Percentiles rank a stretch among this genome's conserved stretches.
Conservation (phyloP, 352 stramenopile species). For the Phytopythium ostracodes region DNA sequence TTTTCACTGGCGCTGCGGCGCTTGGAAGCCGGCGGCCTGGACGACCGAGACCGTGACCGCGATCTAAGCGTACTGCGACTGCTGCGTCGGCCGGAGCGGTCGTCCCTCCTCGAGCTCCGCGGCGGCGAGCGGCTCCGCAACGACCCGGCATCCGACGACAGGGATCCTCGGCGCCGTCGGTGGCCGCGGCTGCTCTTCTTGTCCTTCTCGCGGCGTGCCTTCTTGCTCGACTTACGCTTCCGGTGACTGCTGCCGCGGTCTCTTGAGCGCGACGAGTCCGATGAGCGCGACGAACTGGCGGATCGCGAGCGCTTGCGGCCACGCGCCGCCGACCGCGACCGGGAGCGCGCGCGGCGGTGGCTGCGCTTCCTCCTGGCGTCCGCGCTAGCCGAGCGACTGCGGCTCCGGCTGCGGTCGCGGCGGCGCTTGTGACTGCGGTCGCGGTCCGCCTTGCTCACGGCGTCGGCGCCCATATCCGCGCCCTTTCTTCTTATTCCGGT, state of each 20-base stretch:
- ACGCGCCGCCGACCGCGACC: conserved; percentile 7
- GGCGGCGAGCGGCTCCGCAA: conserved; percentile 29
- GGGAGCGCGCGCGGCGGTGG: conserved; percentile 16
- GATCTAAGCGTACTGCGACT: conserved; percentile 8
- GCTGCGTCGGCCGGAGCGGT: conserved; percentile 16
- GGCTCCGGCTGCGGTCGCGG: conserved; percentile 21
- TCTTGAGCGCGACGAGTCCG: conserved; percentile 28
- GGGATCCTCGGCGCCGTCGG: conserved; percentile 1
- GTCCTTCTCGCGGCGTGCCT: conserved; percentile 6
- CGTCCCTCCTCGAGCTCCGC: conserved; percentile 25
- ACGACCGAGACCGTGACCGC: conserved; percentile 4
- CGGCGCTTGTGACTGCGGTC: conserved; percentile 25
- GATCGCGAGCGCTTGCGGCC: conserved; percentile 25
- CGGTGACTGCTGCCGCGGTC: conserved; percentile 20
- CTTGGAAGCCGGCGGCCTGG: conserved; percentile 1
- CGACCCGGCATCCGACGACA: conserved; percentile 6
- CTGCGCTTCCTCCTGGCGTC: conserved; percentile 7
- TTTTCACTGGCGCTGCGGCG: neutral
- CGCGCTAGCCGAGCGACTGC: conserved; percentile 12
- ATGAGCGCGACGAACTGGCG: conserved; percentile 16
- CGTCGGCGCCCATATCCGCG: conserved; percentile 12
- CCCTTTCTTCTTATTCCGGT: neutral
- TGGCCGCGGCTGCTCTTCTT: conserved; percentile 14
- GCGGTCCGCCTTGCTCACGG: conserved; percentile 8
- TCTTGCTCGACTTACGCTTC: conserved; percentile 12